Evolutionary conservation across 2,329 filamentous ascomycete species (phyloP), one percentile per base, ranked within the genome.

Genomic region (Ophiostoma novo-ulmi): DNA sequence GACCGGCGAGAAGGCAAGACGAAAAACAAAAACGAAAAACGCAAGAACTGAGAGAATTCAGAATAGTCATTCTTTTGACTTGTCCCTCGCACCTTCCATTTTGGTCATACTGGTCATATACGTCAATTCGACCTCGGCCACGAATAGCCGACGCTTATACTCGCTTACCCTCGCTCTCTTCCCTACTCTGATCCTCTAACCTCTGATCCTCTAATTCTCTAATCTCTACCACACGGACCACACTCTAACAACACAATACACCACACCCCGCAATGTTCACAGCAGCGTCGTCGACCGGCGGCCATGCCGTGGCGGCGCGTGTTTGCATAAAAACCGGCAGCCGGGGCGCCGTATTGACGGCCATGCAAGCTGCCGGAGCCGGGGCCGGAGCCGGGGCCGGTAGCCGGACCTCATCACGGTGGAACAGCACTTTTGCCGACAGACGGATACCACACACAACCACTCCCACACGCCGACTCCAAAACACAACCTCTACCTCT

Each of bases 241-340:
- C 58, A 67, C 36, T 61, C 10, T 7, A 14, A 14, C 52, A n/a
- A 36, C 58, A 36, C 58, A 36, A 36, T 6, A 36, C 41, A 14
- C n/a, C 5, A 20, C 17, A 44, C 58, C 36, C 58, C 67, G 35
- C 70, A 41, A 70, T 70, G 69, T 70, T 70, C 48, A 58, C 68
- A 38, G 69, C 70, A 39, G 69, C 71, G 14, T 66, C 71, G 13
- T 41, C 71, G n/a, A 55, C 71, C 36, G 67, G 69, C 69, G 38
- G 71, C 71, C 71, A 68, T 35, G 71, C 71, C 58, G 69, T 67
- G 41, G 69, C 66, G 31, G 63, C 55, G 69, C 69, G 69, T 35
- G 67, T 69, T 26, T 70, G 71, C 71, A 67, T 67, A 67, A 70
- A 39, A n/a, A 31, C 67, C 14, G 58, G 71, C 44, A 22, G 71